Percentiles rank a stretch among this genome's conserved stretches.
Conservation (phyloP, 495 filamentous ascomycete genomes). For the Pyrenula aspistea region DNA sequence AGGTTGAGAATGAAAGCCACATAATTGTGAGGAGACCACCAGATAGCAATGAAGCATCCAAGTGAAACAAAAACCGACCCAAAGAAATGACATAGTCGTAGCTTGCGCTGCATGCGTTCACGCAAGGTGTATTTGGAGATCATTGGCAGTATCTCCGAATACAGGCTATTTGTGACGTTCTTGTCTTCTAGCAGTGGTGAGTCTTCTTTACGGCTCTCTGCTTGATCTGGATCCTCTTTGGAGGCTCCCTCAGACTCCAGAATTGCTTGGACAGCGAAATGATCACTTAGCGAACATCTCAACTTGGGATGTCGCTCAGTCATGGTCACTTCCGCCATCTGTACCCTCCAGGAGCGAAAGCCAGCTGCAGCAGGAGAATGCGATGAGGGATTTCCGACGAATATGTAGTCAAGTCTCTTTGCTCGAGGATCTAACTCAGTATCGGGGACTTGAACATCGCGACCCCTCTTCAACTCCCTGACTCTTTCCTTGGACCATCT, state of each 20-base stretch:
- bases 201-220: neutral
- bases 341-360: slow-evolving; percentile 50
- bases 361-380: neutral
- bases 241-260: slow-evolving; percentile 32
- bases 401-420: slow-evolving; percentile 93
- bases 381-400: slow-evolving; percentile 37
- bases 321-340: slow-evolving; percentile 63
- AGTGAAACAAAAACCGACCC: slow-evolving; percentile 51
- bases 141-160: slow-evolving; percentile 46
- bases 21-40: slow-evolving; percentile 64
- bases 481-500: slow-evolving; percentile 61
- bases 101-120: slow-evolving; percentile 54
- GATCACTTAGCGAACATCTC: slow-evolving; percentile 78
- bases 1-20: slow-evolving; percentile 73
- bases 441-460: slow-evolving; percentile 40
- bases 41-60: slow-evolving; percentile 66
- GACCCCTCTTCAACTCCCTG: slow-evolving; percentile 47
- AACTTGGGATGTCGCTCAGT: slow-evolving; percentile 69
- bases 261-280: slow-evolving; percentile 55
- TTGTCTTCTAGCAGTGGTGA: neutral
- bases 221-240: neutral
- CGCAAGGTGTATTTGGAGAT: slow-evolving; percentile 52
- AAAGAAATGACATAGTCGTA: slow-evolving; percentile 62
- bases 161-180: neutral
- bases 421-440: slow-evolving; percentile 56